A percentile compares a stretch with the other conserved stretches of the same genome.
These are phyloP conservation scores for Melanopsichium pennsylvanicum DNA, from an alignment of 1,284 basidiomycete genomes.

Conservation along the genomic window DNA sequence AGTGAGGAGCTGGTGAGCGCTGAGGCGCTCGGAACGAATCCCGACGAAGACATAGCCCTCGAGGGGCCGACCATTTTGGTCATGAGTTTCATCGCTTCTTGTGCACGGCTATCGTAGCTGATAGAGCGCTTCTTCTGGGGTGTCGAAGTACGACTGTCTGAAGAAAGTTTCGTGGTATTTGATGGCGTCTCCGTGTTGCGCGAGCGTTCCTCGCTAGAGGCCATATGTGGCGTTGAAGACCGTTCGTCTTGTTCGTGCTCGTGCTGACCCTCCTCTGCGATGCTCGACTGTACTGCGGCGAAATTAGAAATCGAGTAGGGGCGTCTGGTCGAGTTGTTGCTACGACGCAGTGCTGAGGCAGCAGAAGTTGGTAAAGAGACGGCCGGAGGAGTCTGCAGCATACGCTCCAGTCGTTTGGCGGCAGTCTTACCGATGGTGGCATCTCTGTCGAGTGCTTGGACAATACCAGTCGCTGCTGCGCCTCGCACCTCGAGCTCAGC, in stretches of 20 bases:
- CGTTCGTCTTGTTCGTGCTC: not conserved
- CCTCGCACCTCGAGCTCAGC: constrained; percentile 23
- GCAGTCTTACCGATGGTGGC: constrained; percentile 55
- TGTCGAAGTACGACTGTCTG: constrained; percentile 7
- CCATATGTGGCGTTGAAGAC: not conserved
- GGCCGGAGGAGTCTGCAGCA: constrained; percentile 33
- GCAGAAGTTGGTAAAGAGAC: constrained; percentile 15
- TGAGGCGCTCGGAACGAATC: not conserved
- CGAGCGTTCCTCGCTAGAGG: not conserved
- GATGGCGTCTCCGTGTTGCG: not conserved
- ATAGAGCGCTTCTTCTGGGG: constrained; percentile 38
- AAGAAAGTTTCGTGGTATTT: not conserved
- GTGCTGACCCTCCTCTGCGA: constrained; percentile 19
- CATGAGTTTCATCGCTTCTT: constrained; percentile 19
- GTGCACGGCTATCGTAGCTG: constrained; percentile 29
- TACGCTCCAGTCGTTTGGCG: constrained; percentile 48
- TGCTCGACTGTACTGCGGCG: constrained; percentile 23
- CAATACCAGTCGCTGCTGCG: constrained; percentile 27
- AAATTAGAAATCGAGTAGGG: constrained; percentile 38
- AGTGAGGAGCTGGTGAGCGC: not conserved
- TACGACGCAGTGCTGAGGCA: constrained; percentile 6
- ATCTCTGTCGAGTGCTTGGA: constrained; percentile 44
- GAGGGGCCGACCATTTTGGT: constrained; percentile 13
- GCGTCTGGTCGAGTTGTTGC: constrained; percentile 6
- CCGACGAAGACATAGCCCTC: constrained; percentile 7